Conservation (phyloP, 2,329 filamentous ascomycete genomes). For the Botryosphaeria dothidea region DNA sequence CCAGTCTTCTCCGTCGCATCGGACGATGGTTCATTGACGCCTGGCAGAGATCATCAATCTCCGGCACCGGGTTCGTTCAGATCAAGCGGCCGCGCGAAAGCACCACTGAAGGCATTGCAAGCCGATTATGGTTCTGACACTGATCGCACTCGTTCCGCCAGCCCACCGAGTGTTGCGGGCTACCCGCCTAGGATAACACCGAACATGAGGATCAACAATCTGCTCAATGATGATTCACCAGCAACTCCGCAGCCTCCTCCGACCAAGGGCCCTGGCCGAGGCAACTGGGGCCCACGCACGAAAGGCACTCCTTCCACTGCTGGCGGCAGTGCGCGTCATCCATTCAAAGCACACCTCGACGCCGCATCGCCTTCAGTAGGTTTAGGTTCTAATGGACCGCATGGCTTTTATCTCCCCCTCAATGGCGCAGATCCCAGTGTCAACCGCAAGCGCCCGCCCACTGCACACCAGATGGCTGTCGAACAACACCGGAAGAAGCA, state of each 20-base stretch:
- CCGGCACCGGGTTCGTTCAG: conserved; percentile 34
- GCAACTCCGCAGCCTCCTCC: conserved; percentile 28
- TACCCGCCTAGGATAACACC: conserved; percentile 26
- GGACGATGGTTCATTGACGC: conserved; percentile 42
- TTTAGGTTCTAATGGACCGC: conserved; percentile 49
- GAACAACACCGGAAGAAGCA: conserved; percentile 76
- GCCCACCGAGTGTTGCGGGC: conserved; percentile 42
- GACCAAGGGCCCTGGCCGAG: conserved; percentile 48
- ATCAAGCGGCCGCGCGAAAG: conserved; percentile 28
- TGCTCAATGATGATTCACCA: conserved; percentile 47
- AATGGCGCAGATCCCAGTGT: conserved; percentile 49
- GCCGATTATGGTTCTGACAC: conserved; percentile 45
- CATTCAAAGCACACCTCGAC: conserved; percentile 28
- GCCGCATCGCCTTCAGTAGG: conserved; percentile 24
- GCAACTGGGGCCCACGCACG: conserved; percentile 49
- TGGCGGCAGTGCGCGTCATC: conserved; percentile 24
- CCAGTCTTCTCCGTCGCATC: conserved; percentile 43
- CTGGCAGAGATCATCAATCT: conserved; percentile 40
- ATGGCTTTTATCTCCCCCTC: conserved; percentile 52
- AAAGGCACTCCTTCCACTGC: conserved; percentile 24
- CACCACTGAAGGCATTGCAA: conserved; percentile 30
- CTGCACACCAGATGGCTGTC: conserved; percentile 78
- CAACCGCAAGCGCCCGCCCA: conserved; percentile 70
- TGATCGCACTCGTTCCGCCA: conserved; percentile 49
- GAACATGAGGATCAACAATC: conserved; percentile 51